Conservation (phyloP, 176 grass and related monocot species). For the Alopecurus myosuroides region DNA sequence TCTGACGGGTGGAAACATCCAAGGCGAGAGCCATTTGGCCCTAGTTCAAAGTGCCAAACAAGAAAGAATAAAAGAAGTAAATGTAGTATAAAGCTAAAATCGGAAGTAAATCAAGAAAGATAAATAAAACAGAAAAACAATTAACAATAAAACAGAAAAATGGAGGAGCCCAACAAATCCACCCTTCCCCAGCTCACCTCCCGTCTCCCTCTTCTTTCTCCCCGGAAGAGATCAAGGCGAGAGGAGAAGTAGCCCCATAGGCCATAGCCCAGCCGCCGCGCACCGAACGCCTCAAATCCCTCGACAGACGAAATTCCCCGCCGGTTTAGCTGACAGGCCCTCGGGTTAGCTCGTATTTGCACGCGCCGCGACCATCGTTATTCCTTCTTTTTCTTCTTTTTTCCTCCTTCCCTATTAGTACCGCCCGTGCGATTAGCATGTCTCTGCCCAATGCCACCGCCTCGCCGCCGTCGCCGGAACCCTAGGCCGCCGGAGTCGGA, state of each 20-base stretch:
- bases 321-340: constrained; percentile 28
- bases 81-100: no score
- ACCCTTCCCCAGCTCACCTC: background rate
- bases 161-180: constrained; percentile 1
- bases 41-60: no score
- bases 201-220: background rate
- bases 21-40: no score
- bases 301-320: constrained; percentile 13
- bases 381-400: background rate
- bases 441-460: constrained; percentile 54
- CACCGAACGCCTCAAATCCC: constrained; percentile 6
- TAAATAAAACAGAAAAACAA: no score
- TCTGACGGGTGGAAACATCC: no score
- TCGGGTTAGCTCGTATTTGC: constrained; percentile 19
- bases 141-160: no score
- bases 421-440: constrained; percentile 51
- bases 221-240: constrained; percentile 4
- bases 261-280: background rate
- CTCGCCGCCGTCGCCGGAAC: constrained; percentile 55
- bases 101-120: no score
- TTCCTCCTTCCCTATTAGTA: constrained; percentile 30
- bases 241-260: background rate
- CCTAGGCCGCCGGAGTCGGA: constrained; percentile 46
- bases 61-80: background rate
- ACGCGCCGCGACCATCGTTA: constrained; percentile 21